phyloP scores from a whole-genome alignment of 2,329 filamentous ascomycete genomes.

The Sclerotinia sclerotiorum region DNA sequence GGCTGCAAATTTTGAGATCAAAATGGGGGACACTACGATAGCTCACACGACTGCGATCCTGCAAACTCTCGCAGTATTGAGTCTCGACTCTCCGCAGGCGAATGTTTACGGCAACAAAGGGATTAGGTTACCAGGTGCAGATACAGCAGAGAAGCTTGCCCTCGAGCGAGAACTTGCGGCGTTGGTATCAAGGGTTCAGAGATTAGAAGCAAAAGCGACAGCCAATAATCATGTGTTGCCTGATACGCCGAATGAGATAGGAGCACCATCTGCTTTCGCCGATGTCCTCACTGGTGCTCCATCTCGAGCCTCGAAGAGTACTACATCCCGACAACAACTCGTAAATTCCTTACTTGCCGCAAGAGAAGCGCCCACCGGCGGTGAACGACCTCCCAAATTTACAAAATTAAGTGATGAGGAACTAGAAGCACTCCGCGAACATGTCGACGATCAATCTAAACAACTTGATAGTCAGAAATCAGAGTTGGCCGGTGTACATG shows the following conservation, averaged over 20 bases:
- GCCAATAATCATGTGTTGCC: conserved; percentile 62
- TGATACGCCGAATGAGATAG: conserved; percentile 77
- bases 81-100: conserved; percentile 28
- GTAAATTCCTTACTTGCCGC: conserved; percentile 38
- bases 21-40: conserved; percentile 51
- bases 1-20: conserved; percentile 31
- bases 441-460: conserved; percentile 91
- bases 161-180: conserved; percentile 83
- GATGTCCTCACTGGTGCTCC: conserved; percentile 47
- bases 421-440: conserved; percentile 80
- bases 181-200: conserved; percentile 73
- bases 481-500: conserved; percentile 81
- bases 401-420: conserved; percentile 71
- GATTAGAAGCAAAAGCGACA: conserved; percentile 76
- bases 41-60: conserved; percentile 55
- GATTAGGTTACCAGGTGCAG: conserved; percentile 73
- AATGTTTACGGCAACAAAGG: conserved; percentile 29
- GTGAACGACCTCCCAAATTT: conserved; percentile 37
- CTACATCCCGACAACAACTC: conserved; percentile 45
- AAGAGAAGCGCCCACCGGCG: conserved; percentile 35
- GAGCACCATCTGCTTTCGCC: conserved; percentile 64
- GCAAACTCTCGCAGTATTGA: conserved; percentile 49
- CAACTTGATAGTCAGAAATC: conserved; percentile 87
- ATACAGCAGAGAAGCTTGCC: conserved; percentile 71
- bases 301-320: conserved; percentile 40